Conservation (phyloP, 75 land plant genomes). For the Pseudotsuga menziesii region DNA sequence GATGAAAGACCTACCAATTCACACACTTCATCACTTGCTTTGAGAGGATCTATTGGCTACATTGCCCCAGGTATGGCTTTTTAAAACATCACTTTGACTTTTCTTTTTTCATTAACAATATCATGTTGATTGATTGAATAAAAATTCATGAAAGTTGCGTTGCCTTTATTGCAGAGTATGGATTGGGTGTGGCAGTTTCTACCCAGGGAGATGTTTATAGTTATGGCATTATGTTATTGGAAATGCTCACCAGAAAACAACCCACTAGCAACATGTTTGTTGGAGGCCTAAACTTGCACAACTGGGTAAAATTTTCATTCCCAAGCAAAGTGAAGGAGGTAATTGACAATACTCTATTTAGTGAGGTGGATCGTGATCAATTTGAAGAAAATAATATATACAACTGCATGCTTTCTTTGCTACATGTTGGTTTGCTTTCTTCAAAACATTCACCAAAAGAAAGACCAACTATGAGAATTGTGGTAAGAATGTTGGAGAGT, state of each 20-base stretch:
- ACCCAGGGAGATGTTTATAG: slow-evolving; percentile 27
- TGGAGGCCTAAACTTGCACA: neutral
- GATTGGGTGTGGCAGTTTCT: slow-evolving; percentile 6
- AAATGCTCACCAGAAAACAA: slow-evolving; percentile 16
- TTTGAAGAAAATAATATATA: neutral
- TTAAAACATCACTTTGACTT: too few species aligned
- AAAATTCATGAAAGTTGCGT: too few species aligned
- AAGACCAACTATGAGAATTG: slow-evolving; percentile 30
- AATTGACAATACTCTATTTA: neutral
- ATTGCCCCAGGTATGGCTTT: too few species aligned
- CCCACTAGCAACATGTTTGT: neutral
- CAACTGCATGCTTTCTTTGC: neutral
- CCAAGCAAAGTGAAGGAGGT: neutral
- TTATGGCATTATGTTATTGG: slow-evolving; percentile 28
- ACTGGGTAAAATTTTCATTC: neutral
- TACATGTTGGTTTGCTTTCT: slow-evolving; percentile 20
- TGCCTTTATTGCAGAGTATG: slow-evolving; percentile 19
- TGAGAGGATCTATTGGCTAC: too few species aligned
- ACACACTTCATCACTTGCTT: too few species aligned
- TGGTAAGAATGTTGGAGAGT: neutral
- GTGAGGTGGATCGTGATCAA: neutral
- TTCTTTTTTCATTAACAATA: too few species aligned
- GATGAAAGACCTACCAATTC: too few species aligned
- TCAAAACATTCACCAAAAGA: slow-evolving; percentile 22
- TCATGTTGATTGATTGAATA: too few species aligned